These are phyloP conservation scores for Globisporangium abappressorium DNA, from an alignment of 352 stramenopile genomes.

Conservation along the genomic window DNA sequence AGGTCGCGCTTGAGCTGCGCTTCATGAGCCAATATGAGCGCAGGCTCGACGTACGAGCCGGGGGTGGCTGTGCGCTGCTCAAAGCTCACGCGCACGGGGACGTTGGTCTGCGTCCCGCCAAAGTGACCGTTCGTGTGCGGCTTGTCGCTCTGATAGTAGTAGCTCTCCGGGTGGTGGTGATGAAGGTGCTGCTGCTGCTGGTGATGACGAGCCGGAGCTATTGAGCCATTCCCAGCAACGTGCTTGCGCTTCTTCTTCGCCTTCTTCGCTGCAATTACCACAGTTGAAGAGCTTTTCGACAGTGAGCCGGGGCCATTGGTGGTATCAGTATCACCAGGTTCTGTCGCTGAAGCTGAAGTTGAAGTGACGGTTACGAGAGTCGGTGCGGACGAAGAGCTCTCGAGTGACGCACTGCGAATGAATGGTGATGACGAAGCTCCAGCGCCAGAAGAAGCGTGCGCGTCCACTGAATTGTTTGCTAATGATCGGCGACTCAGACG, in stretches of 20 bases:
- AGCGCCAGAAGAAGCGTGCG: not conserved
- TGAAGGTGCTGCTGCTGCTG: not conserved
- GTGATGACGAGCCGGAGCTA: not conserved
- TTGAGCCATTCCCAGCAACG: conserved; percentile 6
- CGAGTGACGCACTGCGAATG: not conserved
- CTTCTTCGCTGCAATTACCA: not conserved
- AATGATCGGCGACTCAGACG: conserved; percentile 41
- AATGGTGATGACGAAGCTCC: not conserved
- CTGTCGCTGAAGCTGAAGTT: not conserved
- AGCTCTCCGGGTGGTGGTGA: conserved; percentile 17
- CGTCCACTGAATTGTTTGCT: not conserved
- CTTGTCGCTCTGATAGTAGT: conserved; percentile 11
- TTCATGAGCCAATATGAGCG: conserved; percentile 35
- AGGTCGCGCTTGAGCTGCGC: conserved; percentile 49
- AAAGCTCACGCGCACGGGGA: conserved; percentile 9
- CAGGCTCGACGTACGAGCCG: conserved; percentile 35
- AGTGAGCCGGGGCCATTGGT: not conserved
- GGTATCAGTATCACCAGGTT: not conserved
- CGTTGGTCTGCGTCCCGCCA: conserved; percentile 8
- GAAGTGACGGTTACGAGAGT: not conserved
- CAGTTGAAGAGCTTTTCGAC: not conserved
- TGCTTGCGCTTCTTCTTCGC: conserved; percentile 30
- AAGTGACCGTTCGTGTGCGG: conserved; percentile 22
- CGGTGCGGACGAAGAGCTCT: conserved; percentile 9
- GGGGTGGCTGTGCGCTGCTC: conserved; percentile 13